Evolutionary conservation across 176 grass and related monocot species (phyloP).

Genomic region (Hyparrhenia diplandra): DNA sequence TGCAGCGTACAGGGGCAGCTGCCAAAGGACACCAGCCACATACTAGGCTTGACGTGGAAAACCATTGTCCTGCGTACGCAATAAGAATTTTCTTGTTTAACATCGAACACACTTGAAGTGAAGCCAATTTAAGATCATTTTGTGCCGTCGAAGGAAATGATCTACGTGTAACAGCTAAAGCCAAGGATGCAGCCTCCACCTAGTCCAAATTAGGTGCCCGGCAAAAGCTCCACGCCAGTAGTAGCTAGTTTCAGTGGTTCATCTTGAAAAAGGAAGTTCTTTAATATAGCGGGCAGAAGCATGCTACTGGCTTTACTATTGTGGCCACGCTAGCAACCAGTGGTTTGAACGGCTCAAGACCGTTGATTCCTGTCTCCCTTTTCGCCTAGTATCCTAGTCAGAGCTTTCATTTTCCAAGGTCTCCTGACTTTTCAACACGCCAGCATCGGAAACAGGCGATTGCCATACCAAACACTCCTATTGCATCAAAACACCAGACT

Average conservation of each 20-base stretch:
- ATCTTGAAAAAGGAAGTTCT: not conserved
- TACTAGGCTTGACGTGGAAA: not conserved
- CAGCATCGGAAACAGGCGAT: not conserved
- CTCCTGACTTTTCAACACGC: constrained; percentile 10
- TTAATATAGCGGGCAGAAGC: too few relatives aligned
- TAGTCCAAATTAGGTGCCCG: too few relatives aligned
- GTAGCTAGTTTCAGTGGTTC: not conserved
- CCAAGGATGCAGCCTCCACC: too few relatives aligned
- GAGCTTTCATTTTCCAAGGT: not conserved
- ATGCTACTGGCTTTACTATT: not conserved
- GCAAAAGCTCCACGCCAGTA: too few relatives aligned
- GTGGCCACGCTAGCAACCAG: not conserved
- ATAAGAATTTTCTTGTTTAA: not conserved
- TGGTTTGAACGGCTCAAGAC: not conserved
- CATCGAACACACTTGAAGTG: not conserved
- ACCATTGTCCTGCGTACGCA: too few relatives aligned
- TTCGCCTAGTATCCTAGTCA: not conserved
- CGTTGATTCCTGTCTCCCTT: not conserved
- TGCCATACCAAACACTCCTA: not conserved
- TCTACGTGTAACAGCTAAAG: not conserved
- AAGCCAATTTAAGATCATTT: not conserved
- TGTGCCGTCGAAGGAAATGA: too few relatives aligned
- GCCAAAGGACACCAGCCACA: not conserved
- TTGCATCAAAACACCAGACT: not conserved
- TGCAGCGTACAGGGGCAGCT: not conserved